These are phyloP conservation scores for Candida glucosophila DNA, from an alignment of 1,139 yeast genomes.

Conservation along the genomic window DNA sequence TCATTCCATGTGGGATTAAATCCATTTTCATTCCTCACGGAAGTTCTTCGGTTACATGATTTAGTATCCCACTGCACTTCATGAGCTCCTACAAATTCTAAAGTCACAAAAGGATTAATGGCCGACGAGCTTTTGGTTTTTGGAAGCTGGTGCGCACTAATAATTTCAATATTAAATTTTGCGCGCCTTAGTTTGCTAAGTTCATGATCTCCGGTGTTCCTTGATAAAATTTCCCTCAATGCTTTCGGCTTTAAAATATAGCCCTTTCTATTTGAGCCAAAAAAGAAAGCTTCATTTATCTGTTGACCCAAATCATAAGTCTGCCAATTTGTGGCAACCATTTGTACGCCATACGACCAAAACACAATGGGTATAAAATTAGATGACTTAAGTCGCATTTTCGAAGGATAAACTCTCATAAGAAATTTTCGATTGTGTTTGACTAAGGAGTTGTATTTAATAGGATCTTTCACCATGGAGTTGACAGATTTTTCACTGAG, in stretches of 20 bases:
- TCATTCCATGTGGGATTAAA: slow-evolving; percentile 82
- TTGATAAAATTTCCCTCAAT: too few relatives aligned
- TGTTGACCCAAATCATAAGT: slow-evolving; percentile 86
- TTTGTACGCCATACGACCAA: slow-evolving; percentile 83
- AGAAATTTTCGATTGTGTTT: slow-evolving; percentile 72
- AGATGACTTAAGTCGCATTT: slow-evolving; percentile 63
- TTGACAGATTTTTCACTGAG: slow-evolving; percentile 66
- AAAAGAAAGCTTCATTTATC: slow-evolving; percentile 78
- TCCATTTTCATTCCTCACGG: slow-evolving; percentile 51
- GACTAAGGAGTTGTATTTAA: slow-evolving; percentile 42
- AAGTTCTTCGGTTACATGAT: slow-evolving; percentile 18
- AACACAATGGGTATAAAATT: slow-evolving; percentile 72
- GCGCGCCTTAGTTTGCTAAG: slow-evolving; percentile 2
- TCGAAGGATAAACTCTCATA: slow-evolving; percentile 85
- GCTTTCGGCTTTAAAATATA: slow-evolving; percentile 70
- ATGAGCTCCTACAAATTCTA: slow-evolving; percentile 45
- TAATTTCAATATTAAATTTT: slow-evolving; percentile 36
- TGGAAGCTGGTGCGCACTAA: slow-evolving; percentile 85
- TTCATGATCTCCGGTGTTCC: slow-evolving; percentile 10
- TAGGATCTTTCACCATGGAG: slow-evolving; percentile 54
- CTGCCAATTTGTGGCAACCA: slow-evolving; percentile 98
- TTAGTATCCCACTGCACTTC: slow-evolving; percentile 15
- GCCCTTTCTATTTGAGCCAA: slow-evolving; percentile 51
- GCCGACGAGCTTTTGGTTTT: slow-evolving; percentile 39
- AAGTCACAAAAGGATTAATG: slow-evolving; percentile 49